These are phyloP conservation scores for Kwoniella pini DNA, from an alignment of 768 basidiomycete genomes.

Conservation along the genomic window DNA sequence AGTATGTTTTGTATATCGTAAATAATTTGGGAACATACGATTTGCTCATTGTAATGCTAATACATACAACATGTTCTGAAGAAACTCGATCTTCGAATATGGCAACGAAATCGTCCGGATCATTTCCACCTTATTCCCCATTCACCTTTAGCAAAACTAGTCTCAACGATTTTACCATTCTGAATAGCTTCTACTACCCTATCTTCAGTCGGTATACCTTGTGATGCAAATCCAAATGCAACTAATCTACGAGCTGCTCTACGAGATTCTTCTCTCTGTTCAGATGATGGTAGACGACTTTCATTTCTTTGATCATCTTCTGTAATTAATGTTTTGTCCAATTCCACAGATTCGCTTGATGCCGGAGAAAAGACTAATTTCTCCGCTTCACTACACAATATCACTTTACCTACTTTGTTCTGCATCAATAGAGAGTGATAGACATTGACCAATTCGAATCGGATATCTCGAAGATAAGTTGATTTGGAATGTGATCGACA, in stretches of 20 bases:
- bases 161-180: conserved; percentile 32
- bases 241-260: conserved; percentile 32
- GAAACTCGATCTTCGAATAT: too few relatives aligned
- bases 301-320: too few relatives aligned
- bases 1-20: too few relatives aligned
- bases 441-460: background rate
- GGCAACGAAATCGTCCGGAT: too few relatives aligned
- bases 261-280: conserved; percentile 32
- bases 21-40: too few relatives aligned
- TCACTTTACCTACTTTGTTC: too few relatives aligned
- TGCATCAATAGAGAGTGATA: conserved; percentile 13
- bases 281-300: conserved; percentile 4
- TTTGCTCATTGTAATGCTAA: too few relatives aligned
- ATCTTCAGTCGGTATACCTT: conserved; percentile 26
- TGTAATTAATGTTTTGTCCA: too few relatives aligned
- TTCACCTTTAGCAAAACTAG: conserved; percentile 42
- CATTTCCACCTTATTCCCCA: conserved; percentile 36
- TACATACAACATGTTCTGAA: too few relatives aligned
- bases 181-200: conserved; percentile 35
- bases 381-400: too few relatives aligned
- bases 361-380: too few relatives aligned
- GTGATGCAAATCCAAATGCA: conserved; percentile 30
- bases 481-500: conserved; percentile 27
- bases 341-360: too few relatives aligned
- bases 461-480: background rate